phyloP scores from a whole-genome alignment of 805 yeast species.

The Cyberlindnera misumaiensis region DNA sequence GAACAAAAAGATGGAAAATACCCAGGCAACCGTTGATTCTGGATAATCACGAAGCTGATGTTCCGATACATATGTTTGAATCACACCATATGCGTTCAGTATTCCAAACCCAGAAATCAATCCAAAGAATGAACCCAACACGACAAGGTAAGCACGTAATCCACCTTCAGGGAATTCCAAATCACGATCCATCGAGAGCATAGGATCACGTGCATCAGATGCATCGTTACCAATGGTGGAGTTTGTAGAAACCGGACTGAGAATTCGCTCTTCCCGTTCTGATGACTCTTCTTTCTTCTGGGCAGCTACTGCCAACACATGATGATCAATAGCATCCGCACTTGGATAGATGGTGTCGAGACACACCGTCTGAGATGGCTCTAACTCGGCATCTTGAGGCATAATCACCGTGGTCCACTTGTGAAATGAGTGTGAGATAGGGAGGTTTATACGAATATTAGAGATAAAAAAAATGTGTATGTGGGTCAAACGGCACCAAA shows the following conservation, averaged over 20 bases:
- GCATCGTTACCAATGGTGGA: conserved; percentile 3
- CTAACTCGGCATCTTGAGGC: no score
- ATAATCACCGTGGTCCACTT: no score
- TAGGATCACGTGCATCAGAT: neutral
- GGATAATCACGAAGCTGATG: conserved; percentile 43
- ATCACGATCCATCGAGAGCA: conserved; percentile 14
- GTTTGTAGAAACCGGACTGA: neutral
- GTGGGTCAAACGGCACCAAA: no score
- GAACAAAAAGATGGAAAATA: conserved; percentile 50
- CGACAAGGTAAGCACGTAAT: conserved; percentile 43
- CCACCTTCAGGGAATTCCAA: conserved; percentile 55
- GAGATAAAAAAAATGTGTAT: no score
- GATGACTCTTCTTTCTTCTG: conserved; percentile 1
- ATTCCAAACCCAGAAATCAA: conserved; percentile 48
- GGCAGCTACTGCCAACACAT: neutral
- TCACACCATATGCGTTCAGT: conserved; percentile 52
- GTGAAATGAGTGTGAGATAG: no score
- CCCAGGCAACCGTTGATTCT: conserved; percentile 51
- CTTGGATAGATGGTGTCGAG: no score
- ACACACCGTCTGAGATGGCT: no score
- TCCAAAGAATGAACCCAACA: conserved; percentile 54
- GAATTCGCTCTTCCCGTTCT: neutral
- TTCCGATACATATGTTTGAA: conserved; percentile 50
- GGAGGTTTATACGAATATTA: no score
- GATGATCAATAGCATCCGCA: neutral